Percentiles rank a stretch among this genome's conserved stretches.
Conservation (phyloP, 495 filamentous ascomycete genomes). For the Diplogelasinospora grovesii region DNA sequence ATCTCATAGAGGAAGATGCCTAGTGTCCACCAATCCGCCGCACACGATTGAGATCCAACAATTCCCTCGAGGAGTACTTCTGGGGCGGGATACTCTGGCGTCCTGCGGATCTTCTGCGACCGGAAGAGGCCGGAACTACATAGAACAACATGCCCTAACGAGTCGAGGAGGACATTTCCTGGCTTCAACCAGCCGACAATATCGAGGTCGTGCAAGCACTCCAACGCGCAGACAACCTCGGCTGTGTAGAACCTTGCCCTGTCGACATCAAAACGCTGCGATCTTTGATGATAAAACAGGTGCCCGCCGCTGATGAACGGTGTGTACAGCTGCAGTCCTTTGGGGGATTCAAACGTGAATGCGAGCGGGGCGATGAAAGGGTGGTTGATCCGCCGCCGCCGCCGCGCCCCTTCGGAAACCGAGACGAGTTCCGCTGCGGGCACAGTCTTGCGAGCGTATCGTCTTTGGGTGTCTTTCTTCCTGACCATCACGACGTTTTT, state of each 20-base stretch:
- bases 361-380: conserved; percentile 98
- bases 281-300: conserved; percentile 95
- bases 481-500: conserved; percentile 99
- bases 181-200: conserved; percentile 98
- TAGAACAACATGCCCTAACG: conserved; percentile 94
- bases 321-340: conserved; percentile 94
- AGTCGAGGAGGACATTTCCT: conserved; percentile 97
- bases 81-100: conserved; percentile 94
- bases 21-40: conserved; percentile 99
- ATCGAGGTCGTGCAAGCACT: conserved; percentile 97
- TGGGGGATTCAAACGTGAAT: conserved; percentile 97
- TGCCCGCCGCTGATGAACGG: conserved; percentile 98
- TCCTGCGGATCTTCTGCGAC: conserved; percentile 98
- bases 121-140: conserved; percentile 99
- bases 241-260: conserved; percentile 97
- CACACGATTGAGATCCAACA: conserved; percentile 94
- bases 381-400: conserved; percentile 99
- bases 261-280: conserved; percentile 97
- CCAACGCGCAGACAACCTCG: conserved; percentile 91
- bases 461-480: conserved; percentile 96
- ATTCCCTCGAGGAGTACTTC: conserved; percentile 91
- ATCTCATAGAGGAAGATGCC: conserved; percentile 98
- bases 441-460: conserved; percentile 97
- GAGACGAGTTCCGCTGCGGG: conserved; percentile 99
- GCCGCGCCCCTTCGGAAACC: conserved; percentile 93